Conservation (phyloP, 140 eudicot species). For the Erigeron philadelphicus region DNA sequence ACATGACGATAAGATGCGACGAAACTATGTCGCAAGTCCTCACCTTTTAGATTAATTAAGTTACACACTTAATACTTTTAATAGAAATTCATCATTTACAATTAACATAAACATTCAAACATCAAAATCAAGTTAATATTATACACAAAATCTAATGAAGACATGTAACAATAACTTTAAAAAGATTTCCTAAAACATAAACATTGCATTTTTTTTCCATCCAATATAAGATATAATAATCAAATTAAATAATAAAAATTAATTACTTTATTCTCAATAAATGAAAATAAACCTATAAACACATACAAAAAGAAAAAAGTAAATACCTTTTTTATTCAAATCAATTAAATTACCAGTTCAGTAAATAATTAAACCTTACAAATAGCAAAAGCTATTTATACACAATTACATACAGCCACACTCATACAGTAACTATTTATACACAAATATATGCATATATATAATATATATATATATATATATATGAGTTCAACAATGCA, state of each 20-base stretch:
- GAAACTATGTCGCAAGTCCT: background rate
- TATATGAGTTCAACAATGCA: slow-evolving; percentile 12
- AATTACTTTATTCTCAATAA: background rate
- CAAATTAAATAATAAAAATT: slow-evolving; percentile 1
- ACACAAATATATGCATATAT: slow-evolving; percentile 7
- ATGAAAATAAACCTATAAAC: background rate
- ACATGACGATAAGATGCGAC: background rate
- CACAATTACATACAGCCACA: slow-evolving; percentile 3
- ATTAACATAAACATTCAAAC: slow-evolving; percentile 17
- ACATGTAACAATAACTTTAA: too few species aligned
- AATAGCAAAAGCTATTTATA: background rate
- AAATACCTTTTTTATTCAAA: slow-evolving; percentile 3
- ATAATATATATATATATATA: too few species aligned
- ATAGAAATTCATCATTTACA: background rate
- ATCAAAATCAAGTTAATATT: slow-evolving; percentile 3
- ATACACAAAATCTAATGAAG: background rate
- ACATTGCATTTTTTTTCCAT: too few species aligned
- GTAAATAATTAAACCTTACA: background rate
- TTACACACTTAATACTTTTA: background rate
- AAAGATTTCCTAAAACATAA: too few species aligned
- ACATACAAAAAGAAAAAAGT: slow-evolving; percentile 2
- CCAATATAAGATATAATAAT: too few species aligned
- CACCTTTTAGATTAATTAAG: background rate
- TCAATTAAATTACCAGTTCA: slow-evolving; percentile 1
- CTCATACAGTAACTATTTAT: background rate